A percentile compares a stretch with the other conserved stretches of the same genome.
Conservation (phyloP, 2,329 filamentous ascomycete genomes). For the Plectosphaerella sp. region DNA sequence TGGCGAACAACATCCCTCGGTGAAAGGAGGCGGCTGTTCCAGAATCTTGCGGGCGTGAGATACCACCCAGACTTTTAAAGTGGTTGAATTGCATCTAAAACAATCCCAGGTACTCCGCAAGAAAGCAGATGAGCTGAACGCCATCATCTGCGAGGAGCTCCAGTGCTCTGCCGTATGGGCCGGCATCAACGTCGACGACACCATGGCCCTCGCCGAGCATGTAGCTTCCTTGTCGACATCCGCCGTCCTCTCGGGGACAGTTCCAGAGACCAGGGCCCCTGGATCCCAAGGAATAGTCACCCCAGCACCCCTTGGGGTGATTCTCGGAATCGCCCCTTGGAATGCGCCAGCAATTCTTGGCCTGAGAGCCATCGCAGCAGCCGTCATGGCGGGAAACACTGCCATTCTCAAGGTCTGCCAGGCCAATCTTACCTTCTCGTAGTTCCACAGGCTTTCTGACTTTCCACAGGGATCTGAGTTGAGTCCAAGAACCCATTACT, state of each 20-base stretch:
- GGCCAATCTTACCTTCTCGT: too few relatives aligned
- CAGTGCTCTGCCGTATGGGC: constrained; percentile 1
- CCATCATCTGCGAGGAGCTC: constrained; percentile 2
- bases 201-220: neutral
- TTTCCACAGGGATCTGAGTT: constrained; percentile 21
- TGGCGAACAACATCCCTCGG: constrained; percentile 1
- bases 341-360: constrained; percentile 18
- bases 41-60: constrained; percentile 3
- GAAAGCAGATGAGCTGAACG: neutral
- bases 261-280: neutral
- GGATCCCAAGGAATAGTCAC: constrained; percentile 5
- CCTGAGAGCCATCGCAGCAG: constrained; percentile 12
- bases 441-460: neutral
- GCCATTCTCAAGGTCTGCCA: constrained; percentile 16
- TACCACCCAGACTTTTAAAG: neutral
- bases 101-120: neutral
- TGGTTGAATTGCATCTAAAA: neutral
- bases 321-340: constrained; percentile 22
- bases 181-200: neutral
- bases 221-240: neutral
- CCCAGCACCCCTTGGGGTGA: constrained; percentile 17
- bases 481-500: constrained; percentile 18
- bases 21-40: constrained; percentile 2
- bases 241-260: neutral
- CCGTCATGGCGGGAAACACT: constrained; percentile 18